phyloP scores from a whole-genome alignment of 164 flowering plant species.

The Umbellularia californica region DNA sequence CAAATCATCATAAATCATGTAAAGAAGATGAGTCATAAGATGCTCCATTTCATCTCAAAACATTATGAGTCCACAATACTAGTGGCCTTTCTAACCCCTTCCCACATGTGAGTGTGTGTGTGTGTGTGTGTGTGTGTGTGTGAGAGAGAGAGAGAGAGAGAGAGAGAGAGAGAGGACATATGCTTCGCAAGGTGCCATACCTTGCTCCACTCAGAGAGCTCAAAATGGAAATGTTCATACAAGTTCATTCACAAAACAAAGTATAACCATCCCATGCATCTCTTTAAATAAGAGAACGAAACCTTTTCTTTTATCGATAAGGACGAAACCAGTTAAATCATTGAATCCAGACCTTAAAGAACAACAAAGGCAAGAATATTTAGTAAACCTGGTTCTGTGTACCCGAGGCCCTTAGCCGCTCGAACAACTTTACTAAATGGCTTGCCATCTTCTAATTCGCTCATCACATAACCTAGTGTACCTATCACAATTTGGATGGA shows the following conservation, averaged over 20 bases:
- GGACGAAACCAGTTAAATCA: background rate
- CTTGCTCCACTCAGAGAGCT: background rate
- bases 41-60: no score
- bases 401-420: slow-evolving; percentile 72
- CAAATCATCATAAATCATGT: no score
- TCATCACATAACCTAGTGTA: slow-evolving; percentile 94
- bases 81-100: no score
- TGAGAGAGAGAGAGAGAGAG: no score
- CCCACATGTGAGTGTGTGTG: no score
- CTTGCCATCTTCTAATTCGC: slow-evolving; percentile 84
- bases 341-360: background rate
- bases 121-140: no score
- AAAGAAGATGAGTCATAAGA: no score
- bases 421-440: slow-evolving; percentile 82
- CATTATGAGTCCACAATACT: no score
- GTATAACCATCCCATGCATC: background rate
- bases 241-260: background rate
- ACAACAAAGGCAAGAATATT: background rate
- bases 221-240: background rate
- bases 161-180: no score
- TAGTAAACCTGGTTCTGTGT: slow-evolving; percentile 85
- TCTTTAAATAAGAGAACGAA: background rate
- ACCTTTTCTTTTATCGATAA: background rate
- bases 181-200: no score
- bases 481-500: slow-evolving; percentile 33